Evolutionary conservation across 1,139 yeast genomes (phyloP), one percentile per base, ranked within the genome.

Genomic region (Oligophagozyma castellii): DNA sequence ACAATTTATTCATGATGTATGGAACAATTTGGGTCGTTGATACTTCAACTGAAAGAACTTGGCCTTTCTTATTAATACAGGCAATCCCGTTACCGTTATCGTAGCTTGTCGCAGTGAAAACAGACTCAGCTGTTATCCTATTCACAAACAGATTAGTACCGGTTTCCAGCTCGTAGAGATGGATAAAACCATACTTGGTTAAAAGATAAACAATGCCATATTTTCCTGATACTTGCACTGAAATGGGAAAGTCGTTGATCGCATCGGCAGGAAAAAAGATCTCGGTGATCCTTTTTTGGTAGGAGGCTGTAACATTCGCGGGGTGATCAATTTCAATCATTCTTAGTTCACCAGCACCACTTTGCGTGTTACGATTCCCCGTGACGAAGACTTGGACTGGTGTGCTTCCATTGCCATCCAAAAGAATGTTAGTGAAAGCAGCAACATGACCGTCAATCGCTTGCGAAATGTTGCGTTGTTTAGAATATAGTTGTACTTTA

Each of bases 371-470:
- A 56, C 93, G 76, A 59, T 84, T 83, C 51, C 86, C 89, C 35
- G 86, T 89, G 18, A 77, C 72, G 55, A 92, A 89, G 22, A 89
- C 73, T 56, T 83, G 84, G 29, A 94, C 80, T 34, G 86, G 92
- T 5, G 43, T 28, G 12, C 42, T 28, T 14, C 73, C 45, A 25
- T 86, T 83, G 29, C 86, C 89, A 32, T 72, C 76, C 43, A 86
- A 64, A 40, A 74, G 67, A 39, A 89, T 58, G 34, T 68, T 63
- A 30, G 94, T 86, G 59, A 92, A 92, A 29, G 75, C 73, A 35
- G 94, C 89, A 32, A 93, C 96, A 56, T 92, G 98, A 43, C 98
- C 98, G 53, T 92, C 96, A 46, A 92, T 83, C 16, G 94, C 92
- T 61, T 92, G 99, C 12, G 96, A 84, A 29, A 86, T 83, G 50